phyloP scores from a whole-genome alignment of 2,329 filamentous ascomycete species.

The Neofusicoccum laricinum region DNA sequence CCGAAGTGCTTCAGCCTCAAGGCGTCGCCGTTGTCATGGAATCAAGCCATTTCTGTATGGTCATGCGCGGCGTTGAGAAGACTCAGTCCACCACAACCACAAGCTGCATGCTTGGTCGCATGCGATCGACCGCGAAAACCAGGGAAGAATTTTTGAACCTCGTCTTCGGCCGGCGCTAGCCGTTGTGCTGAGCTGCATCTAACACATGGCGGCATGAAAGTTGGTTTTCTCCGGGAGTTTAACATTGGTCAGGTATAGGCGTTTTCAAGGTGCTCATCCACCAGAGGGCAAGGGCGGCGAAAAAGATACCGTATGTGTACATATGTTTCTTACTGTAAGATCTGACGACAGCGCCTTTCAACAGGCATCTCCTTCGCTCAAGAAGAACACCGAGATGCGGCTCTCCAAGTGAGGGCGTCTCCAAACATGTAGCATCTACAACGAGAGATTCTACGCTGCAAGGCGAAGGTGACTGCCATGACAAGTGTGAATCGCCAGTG shows the following conservation, averaged over 20 bases:
- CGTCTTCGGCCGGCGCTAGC: slow-evolving; percentile 21
- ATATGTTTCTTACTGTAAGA: slow-evolving; percentile 7
- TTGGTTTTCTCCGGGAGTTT: neutral
- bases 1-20: slow-evolving; percentile 88
- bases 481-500: neutral
- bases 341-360: slow-evolving; percentile 12
- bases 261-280: slow-evolving; percentile 16
- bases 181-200: neutral
- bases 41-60: slow-evolving; percentile 95
- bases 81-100: slow-evolving; percentile 83
- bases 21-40: slow-evolving; percentile 98
- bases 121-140: slow-evolving; percentile 89
- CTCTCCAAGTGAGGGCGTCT: neutral
- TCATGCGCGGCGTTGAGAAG: slow-evolving; percentile 98
- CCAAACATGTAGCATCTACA: neutral
- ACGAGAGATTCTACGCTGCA: neutral
- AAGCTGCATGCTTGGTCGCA: slow-evolving; percentile 95
- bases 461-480: neutral
- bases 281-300: slow-evolving; percentile 12
- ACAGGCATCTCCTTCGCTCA: neutral
- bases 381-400: neutral
- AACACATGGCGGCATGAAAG: neutral
- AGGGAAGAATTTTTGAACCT: slow-evolving; percentile 93
- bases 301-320: slow-evolving; percentile 13
- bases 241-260: slow-evolving; percentile 6